Conservation (phyloP, 2,329 filamentous ascomycete genomes). For the Clonostachys sp. region DNA sequence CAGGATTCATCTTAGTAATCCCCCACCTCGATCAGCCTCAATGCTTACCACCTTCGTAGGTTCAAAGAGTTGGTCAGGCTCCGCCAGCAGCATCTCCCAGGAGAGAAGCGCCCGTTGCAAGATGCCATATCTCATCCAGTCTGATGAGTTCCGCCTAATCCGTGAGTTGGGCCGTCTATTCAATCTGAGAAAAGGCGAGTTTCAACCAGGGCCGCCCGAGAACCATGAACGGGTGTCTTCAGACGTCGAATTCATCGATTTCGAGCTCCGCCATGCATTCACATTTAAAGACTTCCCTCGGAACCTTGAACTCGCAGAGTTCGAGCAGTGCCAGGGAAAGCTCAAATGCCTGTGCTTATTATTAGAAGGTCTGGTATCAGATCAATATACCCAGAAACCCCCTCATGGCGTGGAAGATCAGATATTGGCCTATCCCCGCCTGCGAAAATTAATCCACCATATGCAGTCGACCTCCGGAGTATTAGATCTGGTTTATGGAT, state of each 20-base stretch:
- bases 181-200: neutral
- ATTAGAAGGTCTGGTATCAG: neutral
- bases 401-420: neutral
- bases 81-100: too few relatives aligned
- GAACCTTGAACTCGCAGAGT: neutral
- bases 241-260: neutral
- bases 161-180: neutral
- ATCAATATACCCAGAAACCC: too few relatives aligned
- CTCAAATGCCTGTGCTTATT: neutral
- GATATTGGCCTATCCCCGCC: neutral
- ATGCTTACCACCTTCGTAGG: too few relatives aligned
- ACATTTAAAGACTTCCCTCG: neutral
- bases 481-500: neutral
- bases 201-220: neutral
- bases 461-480: neutral
- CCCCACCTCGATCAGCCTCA: too few relatives aligned
- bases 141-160: neutral
- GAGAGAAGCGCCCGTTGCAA: neutral
- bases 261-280: neutral
- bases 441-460: neutral
- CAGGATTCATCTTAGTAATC: too few relatives aligned
- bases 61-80: too few relatives aligned
- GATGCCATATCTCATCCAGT: constrained; percentile 1
- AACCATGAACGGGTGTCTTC: neutral
- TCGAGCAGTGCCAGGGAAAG: neutral